Base-by-base conservation (phyloP, 2,329 filamentous ascomycete species). In the Sodiomyces alkalinus region DNA sequence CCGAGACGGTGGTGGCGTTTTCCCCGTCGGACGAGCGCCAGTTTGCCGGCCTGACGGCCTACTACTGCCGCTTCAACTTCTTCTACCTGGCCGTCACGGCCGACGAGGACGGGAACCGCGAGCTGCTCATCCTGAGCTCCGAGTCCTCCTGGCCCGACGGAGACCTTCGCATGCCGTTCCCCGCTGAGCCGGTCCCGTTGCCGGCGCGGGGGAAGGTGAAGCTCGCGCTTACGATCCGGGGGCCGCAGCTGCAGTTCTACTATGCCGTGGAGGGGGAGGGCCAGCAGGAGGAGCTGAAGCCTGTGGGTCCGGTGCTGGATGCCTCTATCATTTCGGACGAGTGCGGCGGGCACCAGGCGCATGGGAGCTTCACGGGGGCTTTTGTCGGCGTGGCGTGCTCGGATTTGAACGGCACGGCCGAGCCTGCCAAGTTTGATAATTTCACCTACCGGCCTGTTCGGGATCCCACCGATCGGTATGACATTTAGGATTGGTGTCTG, bases 61-160 rank as follows among this genome's bases (percentile, higher is more conserved):
- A 75, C 46, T 75, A 75, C 49, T 68, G 62, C 41, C 65, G 69
- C 4, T 74, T 56, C 50, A 75, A 75, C 47, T 75, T 74, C 47
- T 74, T 72, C 52, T 75, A 74, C 38, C 53, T 75, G 5, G 59
- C 65, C 0, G 63, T 75, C 2, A 68, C 68, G 3, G 68, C 68
- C 0, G 49, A 68, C 39, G 50, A 60, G 0, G 60, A 70, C 30
- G 68, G 68, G 1, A 51, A 63, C 35, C 58, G 70, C 7, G 69
- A 75, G 44, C 51, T 75, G 6, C 56, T 70, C 11, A 59, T 74
- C 31, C 45, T 70, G 42, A 56, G 53, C 13, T 73, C 68, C 0
- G 65, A 74, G 39, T 60, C 51, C 0, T 71, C 67, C 0, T 73
- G 52, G 48, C 69, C 69, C 0, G 51, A 61, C 4, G 61, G 65